These are phyloP conservation scores for Saxophila tyrrhenica DNA, from an alignment of 495 filamentous ascomycete species.

Conservation along the genomic window DNA sequence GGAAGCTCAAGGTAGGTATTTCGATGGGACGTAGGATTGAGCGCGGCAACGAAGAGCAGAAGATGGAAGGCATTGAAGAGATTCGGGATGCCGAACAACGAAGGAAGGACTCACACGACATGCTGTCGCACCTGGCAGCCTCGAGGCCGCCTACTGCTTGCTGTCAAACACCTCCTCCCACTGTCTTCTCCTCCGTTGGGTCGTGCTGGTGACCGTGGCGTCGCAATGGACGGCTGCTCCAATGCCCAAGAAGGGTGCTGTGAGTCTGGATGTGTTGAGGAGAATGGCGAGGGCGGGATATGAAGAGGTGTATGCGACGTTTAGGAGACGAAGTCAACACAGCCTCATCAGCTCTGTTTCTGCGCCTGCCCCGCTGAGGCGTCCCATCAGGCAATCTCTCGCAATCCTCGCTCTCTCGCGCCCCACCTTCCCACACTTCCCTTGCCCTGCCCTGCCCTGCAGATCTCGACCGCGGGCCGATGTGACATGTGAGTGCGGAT, in stretches of 20 bases:
- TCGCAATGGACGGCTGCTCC: too few relatives aligned
- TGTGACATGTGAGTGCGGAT: too few relatives aligned
- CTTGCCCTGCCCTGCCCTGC: too few relatives aligned
- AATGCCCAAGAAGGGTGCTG: too few relatives aligned
- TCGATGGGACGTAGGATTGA: not conserved
- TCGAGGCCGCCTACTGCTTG: conserved; percentile 6
- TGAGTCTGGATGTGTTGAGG: not conserved
- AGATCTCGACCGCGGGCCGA: too few relatives aligned
- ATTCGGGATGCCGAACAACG: not conserved
- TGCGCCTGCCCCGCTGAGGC: not conserved
- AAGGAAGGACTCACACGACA: conserved; percentile 6
- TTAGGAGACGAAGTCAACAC: not conserved
- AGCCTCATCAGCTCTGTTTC: not conserved
- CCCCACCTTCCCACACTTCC: not conserved
- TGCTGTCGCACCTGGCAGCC: conserved; percentile 6
- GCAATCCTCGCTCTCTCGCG: too few relatives aligned
- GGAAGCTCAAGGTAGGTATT: not conserved
- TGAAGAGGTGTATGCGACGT: not conserved
- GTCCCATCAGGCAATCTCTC: too few relatives aligned
- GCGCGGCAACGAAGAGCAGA: not conserved
- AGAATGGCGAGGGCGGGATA: not conserved
- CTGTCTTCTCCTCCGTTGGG: not conserved
- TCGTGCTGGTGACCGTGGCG: too few relatives aligned
- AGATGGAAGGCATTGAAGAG: not conserved
- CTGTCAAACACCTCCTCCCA: too few relatives aligned